These are phyloP conservation scores for Sideroxylon spinosum DNA, from an alignment of 179 eudicot genomes.

Conservation along the genomic window DNA sequence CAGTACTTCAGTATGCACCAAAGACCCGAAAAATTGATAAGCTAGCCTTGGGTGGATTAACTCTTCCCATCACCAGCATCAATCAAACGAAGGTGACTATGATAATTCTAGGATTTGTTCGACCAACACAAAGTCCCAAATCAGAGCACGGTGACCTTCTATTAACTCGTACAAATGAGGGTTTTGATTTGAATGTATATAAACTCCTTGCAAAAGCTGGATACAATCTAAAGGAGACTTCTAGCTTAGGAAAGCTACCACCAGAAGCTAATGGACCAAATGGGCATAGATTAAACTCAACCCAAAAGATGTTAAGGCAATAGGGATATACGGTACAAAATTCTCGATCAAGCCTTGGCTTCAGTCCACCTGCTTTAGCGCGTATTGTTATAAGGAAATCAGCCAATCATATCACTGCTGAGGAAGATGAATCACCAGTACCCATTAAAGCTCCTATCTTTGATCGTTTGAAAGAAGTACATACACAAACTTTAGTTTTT, in stretches of 20 bases:
- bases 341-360: neutral
- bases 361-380: neutral
- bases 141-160: neutral
- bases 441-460: no score
- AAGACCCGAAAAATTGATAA: neutral
- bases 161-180: neutral
- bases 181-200: neutral
- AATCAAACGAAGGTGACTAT: neutral
- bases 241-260: neutral
- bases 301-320: neutral
- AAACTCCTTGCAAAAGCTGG: neutral
- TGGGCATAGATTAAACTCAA: neutral
- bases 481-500: no score
- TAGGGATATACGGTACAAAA: neutral
- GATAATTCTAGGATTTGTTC: neutral
- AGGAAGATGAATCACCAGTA: neutral
- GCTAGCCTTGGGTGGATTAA: neutral
- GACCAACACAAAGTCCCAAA: neutral
- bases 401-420: neutral
- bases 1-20: neutral
- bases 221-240: neutral
- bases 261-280: neutral
- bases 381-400: neutral
- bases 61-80: neutral
- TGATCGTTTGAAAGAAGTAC: no score